phyloP scores from a whole-genome alignment of 1,284 basidiomycete genomes.

The Leccinum fuscescens region DNA sequence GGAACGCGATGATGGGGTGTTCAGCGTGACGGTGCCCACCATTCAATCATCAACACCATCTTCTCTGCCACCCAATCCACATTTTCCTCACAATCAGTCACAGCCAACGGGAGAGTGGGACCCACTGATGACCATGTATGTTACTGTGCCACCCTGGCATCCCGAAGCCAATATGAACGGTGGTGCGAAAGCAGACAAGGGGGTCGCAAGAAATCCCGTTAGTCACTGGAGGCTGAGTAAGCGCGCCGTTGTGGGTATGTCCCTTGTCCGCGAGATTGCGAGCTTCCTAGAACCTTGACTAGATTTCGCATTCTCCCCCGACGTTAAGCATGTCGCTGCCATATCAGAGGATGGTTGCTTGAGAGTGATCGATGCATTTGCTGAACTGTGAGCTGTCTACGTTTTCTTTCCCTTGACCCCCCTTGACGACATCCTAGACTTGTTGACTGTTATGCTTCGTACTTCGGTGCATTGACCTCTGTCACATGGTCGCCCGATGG shows the following conservation, averaged over 20 bases:
- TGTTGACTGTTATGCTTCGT: slow-evolving; percentile 87
- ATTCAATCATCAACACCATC: slow-evolving; percentile 14
- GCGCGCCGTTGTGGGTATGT: slow-evolving; percentile 71
- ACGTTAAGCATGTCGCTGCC: slow-evolving; percentile 81
- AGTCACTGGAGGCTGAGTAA: slow-evolving; percentile 80
- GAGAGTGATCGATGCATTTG: slow-evolving; percentile 81
- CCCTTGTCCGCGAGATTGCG: background rate
- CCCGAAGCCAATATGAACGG: slow-evolving; percentile 46
- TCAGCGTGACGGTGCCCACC: slow-evolving; percentile 58
- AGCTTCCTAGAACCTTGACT: slow-evolving; percentile 4
- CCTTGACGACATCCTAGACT: slow-evolving; percentile 47
- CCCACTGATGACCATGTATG: slow-evolving; percentile 69
- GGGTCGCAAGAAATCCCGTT: slow-evolving; percentile 77
- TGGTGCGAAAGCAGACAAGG: slow-evolving; percentile 53
- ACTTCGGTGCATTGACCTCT: slow-evolving; percentile 88
- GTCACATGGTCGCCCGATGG: slow-evolving; percentile 95
- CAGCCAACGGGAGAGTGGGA: slow-evolving; percentile 54
- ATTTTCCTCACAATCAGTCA: slow-evolving; percentile 14
- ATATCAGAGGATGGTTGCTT: slow-evolving; percentile 89
- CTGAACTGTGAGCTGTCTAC: slow-evolving; percentile 67
- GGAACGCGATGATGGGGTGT: slow-evolving; percentile 82
- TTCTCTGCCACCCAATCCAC: slow-evolving; percentile 13
- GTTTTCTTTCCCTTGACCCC: background rate
- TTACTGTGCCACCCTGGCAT: slow-evolving; percentile 83
- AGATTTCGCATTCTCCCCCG: slow-evolving; percentile 91